Base-by-base conservation (phyloP, 163 green algal genomes). In the Coccomyxa subellipsoidea region DNA sequence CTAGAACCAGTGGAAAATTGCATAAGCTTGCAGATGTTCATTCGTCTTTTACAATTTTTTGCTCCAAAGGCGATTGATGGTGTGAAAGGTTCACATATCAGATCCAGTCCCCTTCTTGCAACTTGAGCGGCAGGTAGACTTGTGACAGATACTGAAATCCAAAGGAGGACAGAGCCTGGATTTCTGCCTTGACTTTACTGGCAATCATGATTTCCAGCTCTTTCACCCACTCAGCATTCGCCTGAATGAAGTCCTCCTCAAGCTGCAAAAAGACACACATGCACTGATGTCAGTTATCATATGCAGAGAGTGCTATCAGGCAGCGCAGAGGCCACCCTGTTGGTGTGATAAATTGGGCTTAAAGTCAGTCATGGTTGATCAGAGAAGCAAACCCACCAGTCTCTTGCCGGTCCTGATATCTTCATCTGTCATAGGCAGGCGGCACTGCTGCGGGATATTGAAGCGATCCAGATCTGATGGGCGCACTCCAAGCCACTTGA, bases 81-180 rank as follows among this genome's bases (percentile, higher is more conserved):
- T n/a, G n/a, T n/a, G n/a, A n/a, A n/a, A n/a, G 36, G 76, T 7
- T 34, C 1, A 40, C 53, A 7, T 21, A 27, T 86, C 72, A 98
- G 66, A 97, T 96, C 94, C 94, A 98, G 86, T 96, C 94, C 0
- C 93, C 92, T 77, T 96, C 93, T 84, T 98, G 93, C 54, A 99
- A 91, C 90, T 99, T 99, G 27, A 97, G 89, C 0, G 96, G 96
- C 36, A 99, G 89, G 86, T 99, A 99, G 38, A 95, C 86, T 29
- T 98, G 88, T 7, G 85, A 94, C 0, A 99, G 91, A 87, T 99
- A 98, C 89, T 99, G 96, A 88, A 99, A 99, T 21, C 96, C 87
- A 88, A 98, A 99, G 29, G 86, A 94, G 75, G 84, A 93, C 27
- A 98, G 90, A 32, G 95, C 94, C 90, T 96, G 95, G 69, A 99